Conservation (phyloP, 768 basidiomycete genomes). For the Leccinum fibrillosum region DNA sequence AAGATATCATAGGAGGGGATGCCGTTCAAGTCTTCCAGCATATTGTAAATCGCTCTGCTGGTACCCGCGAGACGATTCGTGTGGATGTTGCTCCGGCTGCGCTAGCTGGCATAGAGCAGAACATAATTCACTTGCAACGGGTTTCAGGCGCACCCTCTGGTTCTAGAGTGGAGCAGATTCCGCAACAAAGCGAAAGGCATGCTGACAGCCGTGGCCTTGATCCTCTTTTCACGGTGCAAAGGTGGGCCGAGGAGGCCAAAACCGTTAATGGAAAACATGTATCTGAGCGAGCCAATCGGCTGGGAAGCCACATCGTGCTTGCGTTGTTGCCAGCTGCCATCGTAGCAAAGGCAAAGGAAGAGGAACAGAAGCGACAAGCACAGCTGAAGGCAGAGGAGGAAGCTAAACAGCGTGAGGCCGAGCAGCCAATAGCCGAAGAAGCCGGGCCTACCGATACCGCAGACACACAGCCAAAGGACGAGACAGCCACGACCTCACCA, state of each 20-base stretch:
- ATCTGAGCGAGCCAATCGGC: constrained; percentile 58
- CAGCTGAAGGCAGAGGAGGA: constrained; percentile 54
- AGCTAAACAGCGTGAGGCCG: constrained; percentile 37
- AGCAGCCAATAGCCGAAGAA: constrained; percentile 29
- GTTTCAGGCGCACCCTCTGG: constrained; percentile 47
- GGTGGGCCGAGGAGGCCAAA: constrained; percentile 89
- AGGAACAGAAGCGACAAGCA: constrained; percentile 38
- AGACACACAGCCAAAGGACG: constrained; percentile 14
- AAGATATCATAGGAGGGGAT: constrained; percentile 77
- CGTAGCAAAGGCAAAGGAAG: constrained; percentile 47
- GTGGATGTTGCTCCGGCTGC: constrained; percentile 72
- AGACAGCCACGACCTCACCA: constrained; percentile 9
- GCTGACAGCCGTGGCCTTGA: constrained; percentile 51
- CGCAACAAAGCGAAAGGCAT: constrained; percentile 48
- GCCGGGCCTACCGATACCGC: constrained; percentile 33
- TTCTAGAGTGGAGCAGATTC: constrained; percentile 57
- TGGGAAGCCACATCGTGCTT: constrained; percentile 69
- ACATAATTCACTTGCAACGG: constrained; percentile 46
- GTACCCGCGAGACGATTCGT: constrained; percentile 63
- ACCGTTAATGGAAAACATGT: constrained; percentile 76
- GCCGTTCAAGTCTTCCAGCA: constrained; percentile 84
- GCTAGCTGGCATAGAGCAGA: constrained; percentile 58
- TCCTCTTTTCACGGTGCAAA: constrained; percentile 75
- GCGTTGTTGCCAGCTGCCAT: constrained; percentile 78
- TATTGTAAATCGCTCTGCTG: constrained; percentile 61